These are phyloP conservation scores for Fibroporia radiculosa DNA, from an alignment of 768 basidiomycete genomes.

Conservation along the genomic window DNA sequence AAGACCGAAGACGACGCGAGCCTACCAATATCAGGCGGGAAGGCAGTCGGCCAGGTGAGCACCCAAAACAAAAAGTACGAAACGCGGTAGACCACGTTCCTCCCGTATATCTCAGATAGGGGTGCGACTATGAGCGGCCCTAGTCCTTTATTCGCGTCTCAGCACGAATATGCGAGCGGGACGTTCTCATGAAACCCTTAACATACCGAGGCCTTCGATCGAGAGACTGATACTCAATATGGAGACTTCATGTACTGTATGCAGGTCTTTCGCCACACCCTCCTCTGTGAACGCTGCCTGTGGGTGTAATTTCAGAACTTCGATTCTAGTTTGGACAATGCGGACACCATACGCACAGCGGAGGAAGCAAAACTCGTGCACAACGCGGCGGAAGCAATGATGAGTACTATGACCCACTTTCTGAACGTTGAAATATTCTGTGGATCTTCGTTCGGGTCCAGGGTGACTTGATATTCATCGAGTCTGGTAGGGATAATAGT, in stretches of 20 bases:
- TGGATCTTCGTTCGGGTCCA: conserved; percentile 21
- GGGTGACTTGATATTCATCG: conserved; percentile 12
- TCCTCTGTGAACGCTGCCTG: conserved; percentile 59
- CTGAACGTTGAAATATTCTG: conserved; percentile 11
- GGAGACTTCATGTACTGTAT: conserved; percentile 45
- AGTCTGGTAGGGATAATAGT: not conserved
- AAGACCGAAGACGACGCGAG: conserved; percentile 5
- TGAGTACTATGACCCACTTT: conserved; percentile 21
- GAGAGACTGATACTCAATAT: conserved; percentile 42
- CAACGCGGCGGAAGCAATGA: conserved; percentile 17
- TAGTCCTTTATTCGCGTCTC: conserved; percentile 7
- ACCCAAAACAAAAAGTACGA: conserved; percentile 57
- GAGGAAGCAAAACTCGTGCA: conserved; percentile 45
- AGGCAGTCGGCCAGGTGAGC: conserved; percentile 66
- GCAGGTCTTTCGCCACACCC: conserved; percentile 44
- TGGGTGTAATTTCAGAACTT: too few species aligned
- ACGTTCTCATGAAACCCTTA: not conserved
- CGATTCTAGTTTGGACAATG: not conserved
- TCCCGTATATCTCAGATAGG: conserved; percentile 49
- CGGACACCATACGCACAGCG: conserved; percentile 46
- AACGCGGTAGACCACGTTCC: conserved; percentile 48
- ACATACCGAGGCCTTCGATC: conserved; percentile 28
- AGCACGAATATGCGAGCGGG: not conserved
- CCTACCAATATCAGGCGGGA: conserved; percentile 58
- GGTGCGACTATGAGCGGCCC: conserved; percentile 27